Conservation (phyloP, 2,329 filamentous ascomycete species). For the Gnomoniopsis sp. region DNA sequence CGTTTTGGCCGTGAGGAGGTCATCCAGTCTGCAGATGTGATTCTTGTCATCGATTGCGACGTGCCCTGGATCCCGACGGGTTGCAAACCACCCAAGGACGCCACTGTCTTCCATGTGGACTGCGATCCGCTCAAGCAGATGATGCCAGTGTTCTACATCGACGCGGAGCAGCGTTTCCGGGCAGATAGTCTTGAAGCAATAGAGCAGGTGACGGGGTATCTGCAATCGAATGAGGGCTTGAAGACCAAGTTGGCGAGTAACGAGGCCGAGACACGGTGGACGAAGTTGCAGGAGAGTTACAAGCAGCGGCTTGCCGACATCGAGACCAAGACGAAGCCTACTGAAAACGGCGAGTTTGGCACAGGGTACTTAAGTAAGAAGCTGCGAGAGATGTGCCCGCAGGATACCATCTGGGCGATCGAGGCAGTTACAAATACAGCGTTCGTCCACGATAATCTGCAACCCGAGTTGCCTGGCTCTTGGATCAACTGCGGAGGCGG, state of each 20-base stretch:
- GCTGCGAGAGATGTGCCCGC: constrained; percentile 34
- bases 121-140: constrained; percentile 66
- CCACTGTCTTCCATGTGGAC: constrained; percentile 61
- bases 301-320: constrained; percentile 58
- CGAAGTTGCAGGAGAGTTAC: constrained; percentile 55
- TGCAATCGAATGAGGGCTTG: constrained; percentile 45
- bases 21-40: constrained; percentile 76
- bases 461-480: constrained; percentile 50
- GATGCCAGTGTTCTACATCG: constrained; percentile 72
- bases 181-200: constrained; percentile 64
- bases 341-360: constrained; percentile 59
- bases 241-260: constrained; percentile 37
- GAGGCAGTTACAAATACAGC: constrained; percentile 70
- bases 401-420: constrained; percentile 65
- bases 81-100: constrained; percentile 50
- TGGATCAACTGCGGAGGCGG: constrained; percentile 54
- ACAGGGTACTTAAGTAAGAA: constrained; percentile 41
- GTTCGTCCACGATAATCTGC: constrained; percentile 66
- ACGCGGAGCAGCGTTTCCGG: constrained; percentile 61
- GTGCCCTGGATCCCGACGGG: constrained; percentile 91
- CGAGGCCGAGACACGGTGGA: constrained; percentile 41
- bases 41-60: constrained; percentile 83
- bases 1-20: constrained; percentile 70
- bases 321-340: constrained; percentile 51
- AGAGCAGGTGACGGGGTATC: constrained; percentile 63